These are phyloP conservation scores for Dryadomyces quercivorus DNA, from an alignment of 2,329 filamentous ascomycete genomes.

Conservation along the genomic window DNA sequence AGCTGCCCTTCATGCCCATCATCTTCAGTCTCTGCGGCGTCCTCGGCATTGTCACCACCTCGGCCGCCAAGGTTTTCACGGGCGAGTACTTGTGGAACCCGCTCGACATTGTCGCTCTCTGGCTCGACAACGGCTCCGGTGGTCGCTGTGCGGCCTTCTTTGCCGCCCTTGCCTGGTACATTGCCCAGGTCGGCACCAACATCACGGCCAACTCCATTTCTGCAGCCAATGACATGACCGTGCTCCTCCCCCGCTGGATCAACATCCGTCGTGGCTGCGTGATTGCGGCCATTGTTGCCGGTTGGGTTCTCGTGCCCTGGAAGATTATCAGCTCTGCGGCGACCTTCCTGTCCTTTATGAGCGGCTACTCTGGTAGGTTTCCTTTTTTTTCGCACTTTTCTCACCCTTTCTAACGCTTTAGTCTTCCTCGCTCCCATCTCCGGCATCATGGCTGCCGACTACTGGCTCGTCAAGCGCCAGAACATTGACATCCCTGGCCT, in stretches of 20 bases:
- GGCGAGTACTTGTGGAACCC: conserved; percentile 39
- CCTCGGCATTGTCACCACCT: conserved; percentile 45
- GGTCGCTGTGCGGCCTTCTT: conserved; percentile 31
- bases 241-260: conserved; percentile 38
- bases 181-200: conserved; percentile 44
- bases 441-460: conserved; percentile 28
- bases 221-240: conserved; percentile 42
- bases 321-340: conserved; percentile 48
- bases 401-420: not conserved
- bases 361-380: conserved; percentile 33
- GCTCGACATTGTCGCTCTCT: conserved; percentile 30
- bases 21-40: conserved; percentile 35
- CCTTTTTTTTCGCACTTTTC: not conserved
- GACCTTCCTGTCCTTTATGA: conserved; percentile 53
- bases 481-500: conserved; percentile 28
- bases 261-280: conserved; percentile 46
- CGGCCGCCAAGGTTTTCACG: conserved; percentile 38
- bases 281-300: conserved; percentile 41
- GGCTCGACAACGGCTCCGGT: conserved; percentile 29
- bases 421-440: conserved; percentile 28
- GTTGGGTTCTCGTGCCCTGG: conserved; percentile 52
- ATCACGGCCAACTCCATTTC: conserved; percentile 43
- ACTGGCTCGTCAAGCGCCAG: conserved; percentile 23
- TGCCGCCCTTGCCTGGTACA: conserved; percentile 37
- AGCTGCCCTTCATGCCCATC: conserved; percentile 31